Conservation (phyloP, 768 basidiomycete genomes). For the Suillus decipiens region DNA sequence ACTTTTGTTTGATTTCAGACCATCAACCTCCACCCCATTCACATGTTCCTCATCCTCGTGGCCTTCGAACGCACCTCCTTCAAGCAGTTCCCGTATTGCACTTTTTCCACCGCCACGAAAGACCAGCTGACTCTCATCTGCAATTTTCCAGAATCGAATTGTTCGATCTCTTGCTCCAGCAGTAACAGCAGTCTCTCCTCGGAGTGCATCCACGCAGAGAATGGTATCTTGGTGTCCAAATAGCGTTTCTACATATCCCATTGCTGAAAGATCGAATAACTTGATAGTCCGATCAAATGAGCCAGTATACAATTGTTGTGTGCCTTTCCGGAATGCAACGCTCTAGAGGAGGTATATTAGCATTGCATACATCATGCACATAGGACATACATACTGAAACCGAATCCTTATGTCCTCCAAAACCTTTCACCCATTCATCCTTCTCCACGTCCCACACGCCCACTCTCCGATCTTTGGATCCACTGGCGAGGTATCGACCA, state of each 20-base stretch:
- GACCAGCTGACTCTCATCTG: slow-evolving; percentile 92
- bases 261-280: slow-evolving; percentile 77
- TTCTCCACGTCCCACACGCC: slow-evolving; percentile 85
- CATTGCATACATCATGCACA: slow-evolving; percentile 36
- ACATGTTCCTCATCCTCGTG: slow-evolving; percentile 51
- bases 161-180: slow-evolving; percentile 92
- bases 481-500: slow-evolving; percentile 83
- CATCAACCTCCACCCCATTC: slow-evolving; percentile 35
- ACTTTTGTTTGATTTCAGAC: slow-evolving; percentile 33
- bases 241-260: slow-evolving; percentile 94
- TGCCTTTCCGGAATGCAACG: slow-evolving; percentile 76
- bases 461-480: slow-evolving; percentile 79
- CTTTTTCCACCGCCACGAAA: slow-evolving; percentile 94
- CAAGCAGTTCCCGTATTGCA: slow-evolving; percentile 75
- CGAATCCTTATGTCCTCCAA: slow-evolving; percentile 75
- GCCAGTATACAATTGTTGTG: slow-evolving; percentile 66
- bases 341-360: slow-evolving; percentile 42
- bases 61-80: slow-evolving; percentile 70
- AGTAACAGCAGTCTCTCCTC: slow-evolving; percentile 82
- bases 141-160: slow-evolving; percentile 93
- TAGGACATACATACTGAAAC: slow-evolving; percentile 57
- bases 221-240: slow-evolving; percentile 97
- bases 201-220: slow-evolving; percentile 74
- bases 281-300: slow-evolving; percentile 90
- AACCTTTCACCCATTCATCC: slow-evolving; percentile 75